A percentile compares a stretch with the other conserved stretches of the same genome.
These are phyloP conservation scores for Aspergillus sp. DNA, from an alignment of 2,329 filamentous ascomycete species.

Conservation along the genomic window DNA sequence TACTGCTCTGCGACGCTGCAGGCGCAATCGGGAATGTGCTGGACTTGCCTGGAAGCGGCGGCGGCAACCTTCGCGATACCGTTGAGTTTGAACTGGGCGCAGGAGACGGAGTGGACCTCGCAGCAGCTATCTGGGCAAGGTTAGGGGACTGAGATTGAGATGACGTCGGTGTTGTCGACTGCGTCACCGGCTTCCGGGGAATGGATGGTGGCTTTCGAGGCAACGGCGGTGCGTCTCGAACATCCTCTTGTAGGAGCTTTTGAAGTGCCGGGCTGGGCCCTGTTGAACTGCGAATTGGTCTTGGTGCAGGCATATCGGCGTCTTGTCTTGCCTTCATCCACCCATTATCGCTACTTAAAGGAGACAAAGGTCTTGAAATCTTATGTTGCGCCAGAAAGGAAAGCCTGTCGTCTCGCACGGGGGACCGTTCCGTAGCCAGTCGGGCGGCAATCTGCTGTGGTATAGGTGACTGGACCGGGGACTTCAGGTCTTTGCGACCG, in stretches of 20 bases:
- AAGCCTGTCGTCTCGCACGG: constrained; percentile 11
- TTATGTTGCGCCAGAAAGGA: constrained; percentile 8
- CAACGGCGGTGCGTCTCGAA: neutral
- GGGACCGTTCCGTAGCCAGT: constrained; percentile 25
- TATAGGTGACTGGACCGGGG: constrained; percentile 10
- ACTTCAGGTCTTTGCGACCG: constrained; percentile 8
- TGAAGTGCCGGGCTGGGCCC: neutral
- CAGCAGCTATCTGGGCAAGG: constrained; percentile 4
- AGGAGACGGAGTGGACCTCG: constrained; percentile 7
- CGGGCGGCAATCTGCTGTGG: constrained; percentile 29
- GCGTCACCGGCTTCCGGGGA: constrained; percentile 7
- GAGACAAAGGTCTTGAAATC: neutral
- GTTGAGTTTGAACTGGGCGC: constrained; percentile 6
- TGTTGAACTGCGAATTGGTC: constrained; percentile 14
- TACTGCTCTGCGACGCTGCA: neutral
- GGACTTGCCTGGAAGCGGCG: neutral
- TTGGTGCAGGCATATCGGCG: constrained; percentile 17
- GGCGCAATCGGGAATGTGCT: neutral
- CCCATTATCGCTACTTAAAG: constrained; percentile 2
- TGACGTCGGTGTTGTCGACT: neutral
- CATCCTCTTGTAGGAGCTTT: constrained; percentile 1
- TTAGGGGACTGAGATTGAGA: neutral
- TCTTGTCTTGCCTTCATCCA: constrained; percentile 2
- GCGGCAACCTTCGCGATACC: constrained; percentile 7
- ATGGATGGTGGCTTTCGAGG: constrained; percentile 1